Base-by-base conservation (phyloP, 2,329 filamentous ascomycete species). In the Trichophyton benhamiae region DNA sequence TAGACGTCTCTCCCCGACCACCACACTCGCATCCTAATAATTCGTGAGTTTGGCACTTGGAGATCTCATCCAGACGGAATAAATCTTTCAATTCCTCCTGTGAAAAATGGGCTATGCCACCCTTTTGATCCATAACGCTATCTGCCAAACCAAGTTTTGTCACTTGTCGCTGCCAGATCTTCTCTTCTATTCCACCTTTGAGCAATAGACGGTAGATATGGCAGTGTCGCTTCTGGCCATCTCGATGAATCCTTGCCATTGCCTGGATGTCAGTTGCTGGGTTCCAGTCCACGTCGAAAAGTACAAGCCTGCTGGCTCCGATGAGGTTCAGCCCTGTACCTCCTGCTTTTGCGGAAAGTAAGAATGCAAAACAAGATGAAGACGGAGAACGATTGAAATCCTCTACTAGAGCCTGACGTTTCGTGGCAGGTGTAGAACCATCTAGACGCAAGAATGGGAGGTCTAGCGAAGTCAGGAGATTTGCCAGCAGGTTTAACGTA, bases 271-370 rank as follows among this genome's bases (percentile, higher is more conserved):
- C 87, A 0, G 84, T 87, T 0, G 85, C 84, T 1, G 87, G 87
- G 67, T 89, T 89, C 87, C 87, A 89, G 72, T 89, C 87, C 7
- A 87, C 82, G 66, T 89, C 87, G 66, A 87, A 89, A 0, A 89
- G 80, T 3, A 89, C 76, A 1, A 89, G 79, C 22, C 87, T 81
- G 36, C 83, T 87, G 3, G 86, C 87, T 8, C 87, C 87, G 58
- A 87, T 85, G 3, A 89, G 78, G 67, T 89, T 89, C 53, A 89
- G 76, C 1, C 87, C 87, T 0, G 83, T 80, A 2, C 87, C 87
- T 3, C 87, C 87, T 46, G 85, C 83, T 71, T 88, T 89, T 1
- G 87, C 86, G 15, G 86, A 89, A 0, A 89, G 80, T 2, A 89
- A 76, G 67, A 89, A 88, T 0, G 86, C 85, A 67, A 89, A 88